Base-by-base conservation (phyloP, 176 grass and related monocot species). In the Echinochloa phyllopogon region DNA sequence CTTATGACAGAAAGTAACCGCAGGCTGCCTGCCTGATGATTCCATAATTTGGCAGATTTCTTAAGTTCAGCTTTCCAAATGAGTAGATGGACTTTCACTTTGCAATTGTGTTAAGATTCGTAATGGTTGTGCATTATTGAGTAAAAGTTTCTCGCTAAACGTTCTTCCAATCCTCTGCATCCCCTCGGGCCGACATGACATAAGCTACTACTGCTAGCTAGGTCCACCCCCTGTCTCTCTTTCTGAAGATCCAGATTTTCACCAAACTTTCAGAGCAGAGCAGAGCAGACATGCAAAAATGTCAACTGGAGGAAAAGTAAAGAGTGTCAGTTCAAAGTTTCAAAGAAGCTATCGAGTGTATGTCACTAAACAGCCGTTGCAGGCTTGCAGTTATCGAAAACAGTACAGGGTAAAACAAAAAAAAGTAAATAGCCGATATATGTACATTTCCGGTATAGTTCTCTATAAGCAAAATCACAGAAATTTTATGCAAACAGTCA, bases 251-350 rank as follows among this genome's bases (percentile, higher is more conserved):
- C 43, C 83, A 86, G 15, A 78, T 90, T 86, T 90, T 83, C 72
- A 83, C 48, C 78, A 10, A 83, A 86, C 73, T 77, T 86, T 65
- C 88, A 82, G 45, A 78, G 72, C 57, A 72, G 72, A 68, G n/a
- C 57, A 78, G 6, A 37, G 18, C 50, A 49, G 36, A 43, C 83
- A 40, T 60, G 68, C 41, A 64, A 82, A 82, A 87, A 77, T 14
- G 67, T 67, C 60, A 25, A 78, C 73, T 24, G 58, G 43, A 20
- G 17, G 15, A 49, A 78, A 77, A 39, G 72, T 25, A 52, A 52
- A 38, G 3, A 18, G 41, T 63, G 37, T 5, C 74, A 74, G 48
- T 67, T 20, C n/a, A 75, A 61, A 41, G 12, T 14, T 85, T 17
- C 21, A 65, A 9, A 23, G 21, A 36, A 61, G 3, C 76, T 24